A percentile compares a stretch with the other conserved stretches of the same genome.
These are phyloP conservation scores for Mucor irregularis DNA, from an alignment of 371 early-diverging fungal genomes.

Conservation along the genomic window DNA sequence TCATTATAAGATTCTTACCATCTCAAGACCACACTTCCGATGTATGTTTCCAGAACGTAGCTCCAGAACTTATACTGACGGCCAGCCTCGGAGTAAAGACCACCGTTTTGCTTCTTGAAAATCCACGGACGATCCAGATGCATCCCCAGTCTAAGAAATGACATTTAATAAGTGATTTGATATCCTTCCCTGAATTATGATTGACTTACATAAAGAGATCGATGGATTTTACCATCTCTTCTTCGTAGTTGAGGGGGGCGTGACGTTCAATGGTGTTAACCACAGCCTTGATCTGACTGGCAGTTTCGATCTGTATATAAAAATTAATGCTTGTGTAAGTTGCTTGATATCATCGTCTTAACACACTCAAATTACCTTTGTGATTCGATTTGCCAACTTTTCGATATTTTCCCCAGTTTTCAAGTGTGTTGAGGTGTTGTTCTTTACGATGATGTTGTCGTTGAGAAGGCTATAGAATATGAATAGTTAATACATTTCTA, in stretches of 20 bases:
- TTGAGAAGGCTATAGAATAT: constrained; percentile 5
- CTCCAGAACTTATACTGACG: constrained; percentile 12
- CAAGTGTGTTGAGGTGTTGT: constrained; percentile 1
- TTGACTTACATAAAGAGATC: constrained; percentile 11
- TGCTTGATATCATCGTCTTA: constrained; percentile 17
- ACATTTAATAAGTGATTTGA: constrained; percentile 13
- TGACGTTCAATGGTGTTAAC: too few species aligned
- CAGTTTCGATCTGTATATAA: too few species aligned
- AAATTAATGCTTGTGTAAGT: constrained; percentile 14
- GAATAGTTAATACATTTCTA: constrained; percentile 11
- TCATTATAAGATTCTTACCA: constrained; percentile 17
- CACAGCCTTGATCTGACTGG: too few species aligned
- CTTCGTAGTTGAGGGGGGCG: too few species aligned
- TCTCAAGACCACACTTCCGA: constrained; percentile 11
- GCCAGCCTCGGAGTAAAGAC: constrained; percentile 13
- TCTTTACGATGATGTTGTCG: constrained; percentile 4
- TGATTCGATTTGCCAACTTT: constrained; percentile 15
- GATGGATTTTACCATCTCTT: too few species aligned
- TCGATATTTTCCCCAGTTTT: constrained; percentile 7
- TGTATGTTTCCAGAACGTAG: constrained; percentile 16
- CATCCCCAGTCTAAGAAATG: constrained; percentile 13
- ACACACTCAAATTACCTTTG: constrained; percentile 12
- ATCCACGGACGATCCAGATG: too few species aligned
- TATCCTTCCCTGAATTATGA: too few species aligned
- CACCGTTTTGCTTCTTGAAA: constrained; percentile 14